phyloP scores from a whole-genome alignment of 2,329 filamentous ascomycete species.

The Claviceps sorghi region DNA sequence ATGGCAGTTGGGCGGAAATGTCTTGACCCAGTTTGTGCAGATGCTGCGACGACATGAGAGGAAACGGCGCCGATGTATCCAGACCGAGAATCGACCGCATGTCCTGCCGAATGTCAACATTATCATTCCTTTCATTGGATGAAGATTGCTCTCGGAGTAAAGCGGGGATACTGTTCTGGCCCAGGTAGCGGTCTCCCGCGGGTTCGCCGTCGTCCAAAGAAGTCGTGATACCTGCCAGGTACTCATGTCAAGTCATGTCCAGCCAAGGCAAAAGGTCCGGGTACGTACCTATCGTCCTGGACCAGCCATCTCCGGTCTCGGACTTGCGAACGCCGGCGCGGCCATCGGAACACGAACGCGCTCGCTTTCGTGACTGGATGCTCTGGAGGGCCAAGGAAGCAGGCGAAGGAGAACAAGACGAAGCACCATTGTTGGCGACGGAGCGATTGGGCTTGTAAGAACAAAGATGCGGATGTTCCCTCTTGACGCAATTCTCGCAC shows the following conservation, averaged over 20 bases:
- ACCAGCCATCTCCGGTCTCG: conserved; percentile 28
- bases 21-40: conserved; percentile 45
- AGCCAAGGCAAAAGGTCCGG: too few species aligned
- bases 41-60: conserved; percentile 50
- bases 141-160: conserved; percentile 46
- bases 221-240: conserved; percentile 19
- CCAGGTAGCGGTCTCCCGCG: conserved; percentile 45
- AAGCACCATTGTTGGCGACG: conserved; percentile 22
- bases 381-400: conserved; percentile 9
- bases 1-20: conserved; percentile 46
- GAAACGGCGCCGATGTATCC: conserved; percentile 51
- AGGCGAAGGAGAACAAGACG: conserved; percentile 7
- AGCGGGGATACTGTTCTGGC: conserved; percentile 55
- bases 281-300: conserved; percentile 24
- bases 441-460: conserved; percentile 50
- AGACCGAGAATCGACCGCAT: conserved; percentile 52
- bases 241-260: background rate
- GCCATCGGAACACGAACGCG: conserved; percentile 18
- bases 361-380: conserved; percentile 18
- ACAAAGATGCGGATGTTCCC: conserved; percentile 49
- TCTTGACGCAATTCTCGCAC: conserved; percentile 53
- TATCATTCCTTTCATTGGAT: conserved; percentile 34
- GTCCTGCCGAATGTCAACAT: conserved; percentile 45
- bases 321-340: conserved; percentile 19
- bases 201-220: conserved; percentile 38